These are phyloP conservation scores for Fistulinella cinereoalba DNA, from an alignment of 1,284 basidiomycete genomes.

Conservation along the genomic window DNA sequence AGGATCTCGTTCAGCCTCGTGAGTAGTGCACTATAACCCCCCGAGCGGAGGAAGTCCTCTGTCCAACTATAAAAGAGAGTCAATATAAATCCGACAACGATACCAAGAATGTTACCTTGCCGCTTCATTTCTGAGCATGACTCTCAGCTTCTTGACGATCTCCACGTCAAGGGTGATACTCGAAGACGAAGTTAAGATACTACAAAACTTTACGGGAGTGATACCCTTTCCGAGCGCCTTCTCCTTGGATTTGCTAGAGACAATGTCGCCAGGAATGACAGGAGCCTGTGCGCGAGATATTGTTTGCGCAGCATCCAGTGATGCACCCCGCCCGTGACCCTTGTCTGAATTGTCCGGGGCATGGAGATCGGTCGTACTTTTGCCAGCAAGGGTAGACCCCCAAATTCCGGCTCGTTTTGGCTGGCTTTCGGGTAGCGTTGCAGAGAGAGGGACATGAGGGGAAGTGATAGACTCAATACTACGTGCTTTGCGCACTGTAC, in stretches of 20 bases:
- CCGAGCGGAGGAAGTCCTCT: slow-evolving; percentile 79
- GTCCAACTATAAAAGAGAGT: slow-evolving; percentile 67
- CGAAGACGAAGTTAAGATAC: slow-evolving; percentile 60
- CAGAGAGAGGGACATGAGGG: slow-evolving; percentile 41
- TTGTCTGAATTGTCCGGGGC: slow-evolving; percentile 12
- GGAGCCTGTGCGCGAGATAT: slow-evolving; percentile 51
- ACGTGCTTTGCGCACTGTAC: slow-evolving; percentile 57
- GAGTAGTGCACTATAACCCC: slow-evolving; percentile 84
- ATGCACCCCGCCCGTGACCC: slow-evolving; percentile 51
- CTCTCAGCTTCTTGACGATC: slow-evolving; percentile 69
- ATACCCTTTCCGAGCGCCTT: slow-evolving; percentile 52
- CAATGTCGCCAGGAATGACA: slow-evolving; percentile 38
- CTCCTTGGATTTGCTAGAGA: slow-evolving; percentile 41
- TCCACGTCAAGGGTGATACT: slow-evolving; percentile 72
- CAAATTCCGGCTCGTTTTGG: slow-evolving; percentile 41
- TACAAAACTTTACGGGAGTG: slow-evolving; percentile 62
- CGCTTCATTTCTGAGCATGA: slow-evolving; percentile 83
- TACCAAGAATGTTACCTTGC: slow-evolving; percentile 53
- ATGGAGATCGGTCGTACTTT: slow-evolving; percentile 37
- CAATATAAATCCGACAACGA: slow-evolving; percentile 7
- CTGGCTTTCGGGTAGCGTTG: slow-evolving; percentile 39
- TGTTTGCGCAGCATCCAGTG: slow-evolving; percentile 48
- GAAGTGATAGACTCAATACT: slow-evolving; percentile 68
- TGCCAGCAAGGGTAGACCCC: slow-evolving; percentile 43
- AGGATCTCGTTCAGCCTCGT: slow-evolving; percentile 89